Base-by-base conservation (phyloP, 768 basidiomycete species). In the Amylocystis lapponica region DNA sequence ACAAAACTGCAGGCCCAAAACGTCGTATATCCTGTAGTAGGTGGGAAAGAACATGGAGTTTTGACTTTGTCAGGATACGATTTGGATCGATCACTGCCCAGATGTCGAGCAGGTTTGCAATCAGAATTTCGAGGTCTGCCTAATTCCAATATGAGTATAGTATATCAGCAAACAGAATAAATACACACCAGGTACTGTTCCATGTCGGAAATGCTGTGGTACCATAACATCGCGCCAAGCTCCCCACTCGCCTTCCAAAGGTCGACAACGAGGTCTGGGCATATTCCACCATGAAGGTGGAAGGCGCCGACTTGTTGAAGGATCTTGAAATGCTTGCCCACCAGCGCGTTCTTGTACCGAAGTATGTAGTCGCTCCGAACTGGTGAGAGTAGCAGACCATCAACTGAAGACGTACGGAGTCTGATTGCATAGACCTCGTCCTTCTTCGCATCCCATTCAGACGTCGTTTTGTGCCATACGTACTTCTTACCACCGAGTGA, bases 401-500 rank as follows among this genome's bases (percentile, higher is more conserved):
- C 27, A 13, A 48, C 54, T 22, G 64, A 38, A 0, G 70, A 63
- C 3, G 62, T 47, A 44, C 67, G 66, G 2, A 70, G 51, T 0
- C 63, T 62, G 3, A 43, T 19, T 0, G 59, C 40, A 37, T 64
- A 70, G 0, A 53, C 37, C 7, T 50, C 46, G 34, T 66, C 52
- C 20, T 64, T 46, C 4, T 65, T 64, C 67, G 2, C 44, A 14
- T 7, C 58, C 61, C 37, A 66, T 58, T 0, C 12, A 14, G 50
- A 57, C n/a, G 21, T 47, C 3, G 60, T 54, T 5, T 45, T 44
- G 47, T 67, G 61, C 72, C 70, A 75, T 0, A 60, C 25, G 52
- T 73, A 74, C 46, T 73, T 74, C 22, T 64, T 57, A 25, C 67
- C 42, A 0, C 72, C 71, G 13, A 74, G 62, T 1, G 72, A 56